These are phyloP conservation scores for Hypoxylon sp. DNA, from an alignment of 2,329 filamentous ascomycete genomes.

Conservation along the genomic window DNA sequence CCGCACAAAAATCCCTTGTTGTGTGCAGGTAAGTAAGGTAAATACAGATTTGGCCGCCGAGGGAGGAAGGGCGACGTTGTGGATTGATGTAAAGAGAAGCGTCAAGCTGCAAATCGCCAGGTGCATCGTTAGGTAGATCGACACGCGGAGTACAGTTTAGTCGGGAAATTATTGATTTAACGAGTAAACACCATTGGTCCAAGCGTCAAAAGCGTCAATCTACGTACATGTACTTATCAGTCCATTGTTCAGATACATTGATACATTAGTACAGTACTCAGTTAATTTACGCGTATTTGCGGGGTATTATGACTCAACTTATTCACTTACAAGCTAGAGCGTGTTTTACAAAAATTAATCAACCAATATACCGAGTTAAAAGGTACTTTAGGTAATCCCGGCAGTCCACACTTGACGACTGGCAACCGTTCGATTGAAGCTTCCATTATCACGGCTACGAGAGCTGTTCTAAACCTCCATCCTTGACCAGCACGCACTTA, in stretches of 20 bases:
- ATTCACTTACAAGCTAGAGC: background rate
- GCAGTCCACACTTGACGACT: conserved; percentile 7
- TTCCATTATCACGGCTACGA: conserved; percentile 11
- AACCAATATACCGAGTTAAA: background rate
- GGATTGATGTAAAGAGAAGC: conserved; percentile 22
- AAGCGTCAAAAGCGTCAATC: conserved; percentile 10
- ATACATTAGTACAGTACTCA: too few relatives aligned
- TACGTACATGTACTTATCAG: too few relatives aligned
- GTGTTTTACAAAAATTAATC: background rate
- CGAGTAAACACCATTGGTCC: conserved; percentile 5
- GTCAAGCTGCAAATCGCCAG: conserved; percentile 29
- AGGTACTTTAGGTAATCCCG: conserved; percentile 19
- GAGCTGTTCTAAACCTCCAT: conserved; percentile 19
- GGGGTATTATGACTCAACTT: conserved; percentile 9
- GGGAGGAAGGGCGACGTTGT: conserved; percentile 5
- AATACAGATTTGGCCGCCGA: background rate
- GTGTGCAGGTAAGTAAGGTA: background rate
- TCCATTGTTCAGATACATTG: background rate
- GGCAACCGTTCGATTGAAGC: conserved; percentile 20
- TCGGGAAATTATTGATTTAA: conserved; percentile 13
- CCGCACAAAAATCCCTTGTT: background rate
- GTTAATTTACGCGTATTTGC: background rate
- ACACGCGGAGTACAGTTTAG: conserved; percentile 28
- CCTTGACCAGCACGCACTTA: conserved; percentile 12
- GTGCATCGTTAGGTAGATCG: conserved; percentile 34